Percentiles rank a stretch among this genome's conserved stretches.
phyloP scores from a whole-genome alignment of 352 stramenopile genomes.

The Phytophthora pinifolia region DNA sequence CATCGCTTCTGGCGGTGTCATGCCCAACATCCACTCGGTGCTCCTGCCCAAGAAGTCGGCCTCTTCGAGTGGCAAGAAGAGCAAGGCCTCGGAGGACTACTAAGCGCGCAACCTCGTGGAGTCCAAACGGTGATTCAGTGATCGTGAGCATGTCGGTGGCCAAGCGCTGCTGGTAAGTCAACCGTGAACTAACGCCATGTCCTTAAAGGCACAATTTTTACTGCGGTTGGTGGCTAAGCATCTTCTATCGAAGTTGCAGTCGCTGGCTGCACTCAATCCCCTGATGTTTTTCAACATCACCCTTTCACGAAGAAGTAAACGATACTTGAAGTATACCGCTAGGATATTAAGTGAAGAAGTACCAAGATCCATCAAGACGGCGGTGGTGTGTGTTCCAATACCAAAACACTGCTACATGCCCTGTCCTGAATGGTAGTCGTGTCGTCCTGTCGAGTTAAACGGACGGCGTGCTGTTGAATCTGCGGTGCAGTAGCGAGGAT shows the following conservation, averaged over 20 bases:
- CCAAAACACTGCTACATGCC: no score
- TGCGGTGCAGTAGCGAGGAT: background rate
- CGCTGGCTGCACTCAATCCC: conserved; percentile 19
- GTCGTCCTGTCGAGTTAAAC: conserved; percentile 31
- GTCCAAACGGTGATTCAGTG: conserved; percentile 2
- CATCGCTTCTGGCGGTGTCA: conserved; percentile 94
- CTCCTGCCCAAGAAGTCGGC: conserved; percentile 87
- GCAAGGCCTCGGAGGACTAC: conserved; percentile 60
- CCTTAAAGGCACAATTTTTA: conserved; percentile 23
- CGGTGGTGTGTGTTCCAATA: no score
- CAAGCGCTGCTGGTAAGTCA: conserved; percentile 15
- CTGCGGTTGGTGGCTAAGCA: conserved; percentile 9
- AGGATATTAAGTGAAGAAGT: no score
- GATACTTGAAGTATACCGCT: background rate
- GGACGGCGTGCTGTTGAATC: conserved; percentile 34
- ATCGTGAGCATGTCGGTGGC: conserved; percentile 16
- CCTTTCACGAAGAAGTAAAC: conserved; percentile 30
- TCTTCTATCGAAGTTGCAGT: background rate
- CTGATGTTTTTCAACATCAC: conserved; percentile 58
- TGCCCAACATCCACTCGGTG: conserved; percentile 96
- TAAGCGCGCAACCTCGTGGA: conserved; percentile 28
- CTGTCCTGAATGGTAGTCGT: no score
- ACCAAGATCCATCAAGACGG: no score
- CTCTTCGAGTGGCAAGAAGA: conserved; percentile 49
- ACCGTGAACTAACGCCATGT: conserved; percentile 13